These are phyloP conservation scores for Amanita subjunquillea DNA, from an alignment of 768 basidiomycete species.

Conservation along the genomic window DNA sequence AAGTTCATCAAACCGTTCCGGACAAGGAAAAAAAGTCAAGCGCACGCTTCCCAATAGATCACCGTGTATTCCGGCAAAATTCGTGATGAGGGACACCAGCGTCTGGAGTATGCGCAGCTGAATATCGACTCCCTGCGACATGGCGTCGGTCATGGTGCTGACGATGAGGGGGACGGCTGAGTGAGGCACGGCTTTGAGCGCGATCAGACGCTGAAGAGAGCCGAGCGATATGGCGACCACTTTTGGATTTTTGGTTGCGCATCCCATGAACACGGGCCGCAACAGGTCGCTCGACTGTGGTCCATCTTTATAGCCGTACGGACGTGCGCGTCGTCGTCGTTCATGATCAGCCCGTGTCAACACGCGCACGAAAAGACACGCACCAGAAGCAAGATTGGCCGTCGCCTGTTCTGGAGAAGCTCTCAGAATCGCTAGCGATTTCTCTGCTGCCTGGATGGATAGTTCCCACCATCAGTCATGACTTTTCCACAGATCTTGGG, in stretches of 20 bases:
- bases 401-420: constrained; percentile 78
- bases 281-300: constrained; percentile 75
- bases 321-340: background rate
- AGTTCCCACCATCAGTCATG: background rate
- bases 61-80: constrained; percentile 77
- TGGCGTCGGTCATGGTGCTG: constrained; percentile 75
- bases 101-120: constrained; percentile 92
- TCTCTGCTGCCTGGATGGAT: constrained; percentile 63
- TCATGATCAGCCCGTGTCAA: background rate
- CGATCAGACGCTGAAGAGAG: constrained; percentile 83
- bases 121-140: constrained; percentile 94
- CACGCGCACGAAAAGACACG: constrained; percentile 11
- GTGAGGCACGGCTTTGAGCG: constrained; percentile 76
- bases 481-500: background rate
- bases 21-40: constrained; percentile 7
- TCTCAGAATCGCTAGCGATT: constrained; percentile 69
- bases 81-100: constrained; percentile 82
- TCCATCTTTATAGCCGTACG: constrained; percentile 36
- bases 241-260: constrained; percentile 88
- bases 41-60: constrained; percentile 71
- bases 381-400: constrained; percentile 63
- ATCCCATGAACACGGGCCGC: constrained; percentile 87
- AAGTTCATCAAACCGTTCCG: background rate
- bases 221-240: constrained; percentile 88
- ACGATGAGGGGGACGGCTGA: constrained; percentile 73